Conservation (phyloP, 495 filamentous ascomycete species). For the Daldinia childiae region DNA sequence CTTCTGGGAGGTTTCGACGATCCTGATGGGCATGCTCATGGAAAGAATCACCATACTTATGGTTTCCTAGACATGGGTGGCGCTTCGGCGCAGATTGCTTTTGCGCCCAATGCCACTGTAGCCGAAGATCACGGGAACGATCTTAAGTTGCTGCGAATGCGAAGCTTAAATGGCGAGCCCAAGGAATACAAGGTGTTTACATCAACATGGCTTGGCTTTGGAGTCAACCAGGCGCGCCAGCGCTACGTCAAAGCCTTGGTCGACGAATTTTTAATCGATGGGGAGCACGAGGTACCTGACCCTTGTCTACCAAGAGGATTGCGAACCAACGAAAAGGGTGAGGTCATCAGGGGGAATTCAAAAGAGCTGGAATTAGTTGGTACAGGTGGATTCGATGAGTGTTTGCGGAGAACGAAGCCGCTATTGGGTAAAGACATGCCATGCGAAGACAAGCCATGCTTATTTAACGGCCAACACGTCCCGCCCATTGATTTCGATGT, state of each 20-base stretch:
- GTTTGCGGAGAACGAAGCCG: constrained; percentile 80
- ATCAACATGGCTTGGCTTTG: constrained; percentile 96
- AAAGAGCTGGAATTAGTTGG: constrained; percentile 68
- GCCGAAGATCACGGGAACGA: constrained; percentile 90
- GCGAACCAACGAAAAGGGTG: constrained; percentile 71
- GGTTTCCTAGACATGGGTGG: constrained; percentile 99
- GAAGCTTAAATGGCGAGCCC: constrained; percentile 78
- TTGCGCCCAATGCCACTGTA: constrained; percentile 93
- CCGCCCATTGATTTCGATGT: constrained; percentile 97
- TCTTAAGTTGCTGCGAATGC: constrained; percentile 82
- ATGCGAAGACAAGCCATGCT: constrained; percentile 83
- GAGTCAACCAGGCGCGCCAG: constrained; percentile 87
- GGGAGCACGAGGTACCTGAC: constrained; percentile 78
- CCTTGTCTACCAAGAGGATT: constrained; percentile 88
- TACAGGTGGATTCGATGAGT: constrained; percentile 87
- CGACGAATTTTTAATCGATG: constrained; percentile 62
- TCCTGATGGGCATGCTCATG: constrained; percentile 74
- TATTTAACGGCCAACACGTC: constrained; percentile 88
- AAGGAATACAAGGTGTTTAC: constrained; percentile 91
- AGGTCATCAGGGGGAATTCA: constrained; percentile 46
- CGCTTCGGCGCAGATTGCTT: constrained; percentile 96
- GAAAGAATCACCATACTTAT: constrained; percentile 93
- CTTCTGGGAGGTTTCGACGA: constrained; percentile 90
- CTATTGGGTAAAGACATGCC: constrained; percentile 89
- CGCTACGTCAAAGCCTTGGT: constrained; percentile 79